These are phyloP conservation scores for Uncinocarpus reesii DNA, from an alignment of 2,329 filamentous ascomycete genomes.

Conservation along the genomic window DNA sequence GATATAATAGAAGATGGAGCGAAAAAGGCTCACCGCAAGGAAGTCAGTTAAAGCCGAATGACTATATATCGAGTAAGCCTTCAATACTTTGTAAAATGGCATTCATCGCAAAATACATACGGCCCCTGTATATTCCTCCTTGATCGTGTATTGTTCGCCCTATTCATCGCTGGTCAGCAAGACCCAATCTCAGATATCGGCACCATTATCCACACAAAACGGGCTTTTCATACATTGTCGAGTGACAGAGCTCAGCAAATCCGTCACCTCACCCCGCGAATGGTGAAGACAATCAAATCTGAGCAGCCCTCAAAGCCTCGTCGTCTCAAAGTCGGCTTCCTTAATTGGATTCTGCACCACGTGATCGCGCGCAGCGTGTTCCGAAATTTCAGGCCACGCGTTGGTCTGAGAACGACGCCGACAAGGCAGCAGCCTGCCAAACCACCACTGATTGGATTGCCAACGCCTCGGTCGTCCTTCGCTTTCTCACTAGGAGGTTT, in stretches of 20 bases:
- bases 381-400: conserved; percentile 14
- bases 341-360: conserved; percentile 16
- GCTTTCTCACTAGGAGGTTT: not conserved
- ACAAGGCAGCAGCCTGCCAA: conserved; percentile 3
- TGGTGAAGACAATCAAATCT: too few relatives aligned
- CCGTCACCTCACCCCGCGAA: too few relatives aligned
- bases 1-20: not conserved
- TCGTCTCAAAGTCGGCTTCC: not conserved
- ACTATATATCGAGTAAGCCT: conserved; percentile 23
- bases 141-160: conserved; percentile 9
- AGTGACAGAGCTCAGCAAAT: too few relatives aligned
- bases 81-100: not conserved
- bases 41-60: conserved; percentile 61
- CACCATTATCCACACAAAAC: conserved; percentile 1
- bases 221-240: too few relatives aligned
- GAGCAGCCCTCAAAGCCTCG: too few relatives aligned
- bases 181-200: not conserved
- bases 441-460: not conserved
- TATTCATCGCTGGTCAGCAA: not conserved
- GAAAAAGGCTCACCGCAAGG: conserved; percentile 43
- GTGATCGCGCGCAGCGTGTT: conserved; percentile 18
- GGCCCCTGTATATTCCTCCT: conserved; percentile 28
- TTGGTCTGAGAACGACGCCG: conserved; percentile 15
- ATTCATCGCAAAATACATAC: conserved; percentile 24
- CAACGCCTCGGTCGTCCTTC: not conserved